A percentile compares a stretch with the other conserved stretches of the same genome.
phyloP scores from a whole-genome alignment of 371 early-diverging fungal species.

The Smittium mucronatum region DNA sequence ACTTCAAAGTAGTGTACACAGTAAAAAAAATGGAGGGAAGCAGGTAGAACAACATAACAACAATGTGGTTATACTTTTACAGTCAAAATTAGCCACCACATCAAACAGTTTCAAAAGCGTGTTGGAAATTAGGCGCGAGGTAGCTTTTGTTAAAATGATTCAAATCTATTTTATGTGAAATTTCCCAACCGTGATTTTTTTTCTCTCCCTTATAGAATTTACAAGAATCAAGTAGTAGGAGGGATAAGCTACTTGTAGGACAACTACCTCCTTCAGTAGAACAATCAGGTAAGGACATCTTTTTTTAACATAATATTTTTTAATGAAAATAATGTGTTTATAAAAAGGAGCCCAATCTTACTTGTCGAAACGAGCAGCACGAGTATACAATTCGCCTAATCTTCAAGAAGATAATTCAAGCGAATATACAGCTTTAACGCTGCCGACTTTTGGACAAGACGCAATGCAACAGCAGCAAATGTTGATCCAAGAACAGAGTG shows the following conservation, averaged over 20 bases:
- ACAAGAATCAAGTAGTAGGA: conserved; percentile 55
- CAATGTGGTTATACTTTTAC: conserved; percentile 81
- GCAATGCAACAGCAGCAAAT: conserved; percentile 37
- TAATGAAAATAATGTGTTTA: too few relatives aligned
- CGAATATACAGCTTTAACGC: conserved; percentile 1
- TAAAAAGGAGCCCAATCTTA: background rate
- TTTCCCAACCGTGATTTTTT: too few relatives aligned
- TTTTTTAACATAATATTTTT: too few relatives aligned
- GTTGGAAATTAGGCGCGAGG: conserved; percentile 78
- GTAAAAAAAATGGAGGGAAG: conserved; percentile 34
- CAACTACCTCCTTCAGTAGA: conserved; percentile 3
- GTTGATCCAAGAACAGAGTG: conserved; percentile 34
- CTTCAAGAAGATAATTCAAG: background rate
- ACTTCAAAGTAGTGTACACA: conserved; percentile 51
- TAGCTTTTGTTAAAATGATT: conserved; percentile 19
- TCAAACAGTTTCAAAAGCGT: conserved; percentile 84
- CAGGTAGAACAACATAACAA: conserved; percentile 83
- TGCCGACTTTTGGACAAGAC: background rate
- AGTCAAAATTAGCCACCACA: conserved; percentile 79
- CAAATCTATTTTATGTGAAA: conserved; percentile 9
- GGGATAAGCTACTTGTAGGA: conserved; percentile 37
- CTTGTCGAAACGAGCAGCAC: background rate
- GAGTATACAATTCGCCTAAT: conserved; percentile 1
- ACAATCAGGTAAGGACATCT: background rate
- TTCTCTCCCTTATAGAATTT: too few relatives aligned